Conservation (phyloP, 208 protist genomes). For the Acanthamoeba healyi region DNA sequence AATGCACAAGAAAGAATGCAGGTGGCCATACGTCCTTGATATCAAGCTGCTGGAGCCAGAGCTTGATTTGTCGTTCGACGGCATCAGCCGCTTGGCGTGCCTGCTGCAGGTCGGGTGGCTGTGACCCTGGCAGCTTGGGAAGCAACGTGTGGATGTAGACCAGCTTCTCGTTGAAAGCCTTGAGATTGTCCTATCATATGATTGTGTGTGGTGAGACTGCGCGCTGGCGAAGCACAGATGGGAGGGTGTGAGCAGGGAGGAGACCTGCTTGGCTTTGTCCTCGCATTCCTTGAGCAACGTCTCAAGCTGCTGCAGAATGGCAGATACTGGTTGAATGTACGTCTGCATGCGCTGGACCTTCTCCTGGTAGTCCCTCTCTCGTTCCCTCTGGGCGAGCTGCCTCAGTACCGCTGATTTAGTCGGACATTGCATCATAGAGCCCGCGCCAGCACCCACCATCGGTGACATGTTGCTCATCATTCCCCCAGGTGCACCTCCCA, state of each 20-base stretch:
- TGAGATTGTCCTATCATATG: neutral
- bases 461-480: no score
- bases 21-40: conserved; percentile 17
- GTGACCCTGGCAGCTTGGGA: neutral
- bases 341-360: conserved; percentile 2
- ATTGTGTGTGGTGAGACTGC: neutral
- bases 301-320: neutral
- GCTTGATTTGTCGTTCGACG: conserved; percentile 17
- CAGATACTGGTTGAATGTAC: neutral
- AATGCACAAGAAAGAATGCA: no score
- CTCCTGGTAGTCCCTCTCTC: neutral
- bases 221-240: neutral
- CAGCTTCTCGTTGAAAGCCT: conserved; percentile 36
- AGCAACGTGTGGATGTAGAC: neutral
- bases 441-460: no score
- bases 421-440: no score
- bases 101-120: neutral
- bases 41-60: conserved; percentile 32
- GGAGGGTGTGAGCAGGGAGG: neutral
- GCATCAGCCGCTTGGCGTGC: neutral
- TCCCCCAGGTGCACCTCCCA: no score
- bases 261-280: neutral
- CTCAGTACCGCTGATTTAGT: no score
- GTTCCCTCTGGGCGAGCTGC: no score
- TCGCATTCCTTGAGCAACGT: neutral